phyloP scores from a whole-genome alignment of 768 basidiomycete genomes.

The Amanita muscaria region DNA sequence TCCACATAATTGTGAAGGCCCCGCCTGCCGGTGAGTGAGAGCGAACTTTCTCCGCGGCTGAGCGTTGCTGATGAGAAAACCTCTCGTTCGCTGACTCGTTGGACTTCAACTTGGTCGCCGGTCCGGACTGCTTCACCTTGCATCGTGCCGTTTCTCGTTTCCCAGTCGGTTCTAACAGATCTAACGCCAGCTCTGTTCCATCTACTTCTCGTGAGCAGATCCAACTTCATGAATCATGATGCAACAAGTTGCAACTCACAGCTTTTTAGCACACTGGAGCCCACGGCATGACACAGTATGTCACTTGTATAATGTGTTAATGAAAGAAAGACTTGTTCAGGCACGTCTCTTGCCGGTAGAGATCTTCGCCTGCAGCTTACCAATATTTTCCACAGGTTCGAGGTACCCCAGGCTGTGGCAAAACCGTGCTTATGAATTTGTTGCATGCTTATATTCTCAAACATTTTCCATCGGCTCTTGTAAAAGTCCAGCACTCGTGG shows the following conservation, averaged over 20 bases:
- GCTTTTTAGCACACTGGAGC: conserved; percentile 2
- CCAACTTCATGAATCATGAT: conserved; percentile 1
- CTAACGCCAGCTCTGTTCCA: too few species aligned
- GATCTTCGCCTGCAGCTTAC: not conserved
- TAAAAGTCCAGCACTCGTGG: not conserved
- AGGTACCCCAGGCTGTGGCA: conserved; percentile 8
- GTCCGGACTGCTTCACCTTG: too few species aligned
- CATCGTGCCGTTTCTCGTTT: too few species aligned
- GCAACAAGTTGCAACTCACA: not conserved
- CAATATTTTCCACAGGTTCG: conserved; percentile 7
- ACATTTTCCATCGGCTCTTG: conserved; percentile 2
- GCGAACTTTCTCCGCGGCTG: too few species aligned
- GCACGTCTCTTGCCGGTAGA: conserved; percentile 5
- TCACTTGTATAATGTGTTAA: conserved; percentile 1
- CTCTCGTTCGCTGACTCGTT: too few species aligned
- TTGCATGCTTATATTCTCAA: conserved; percentile 6
- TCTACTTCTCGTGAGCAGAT: not conserved
- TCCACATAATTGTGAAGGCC: too few species aligned
- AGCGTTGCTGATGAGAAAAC: too few species aligned
- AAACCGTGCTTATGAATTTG: conserved; percentile 7
- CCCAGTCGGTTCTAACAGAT: too few species aligned
- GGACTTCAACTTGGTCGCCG: too few species aligned
- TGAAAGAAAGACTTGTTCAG: not conserved
- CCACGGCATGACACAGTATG: conserved; percentile 1
- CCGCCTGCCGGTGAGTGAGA: too few species aligned